A percentile compares a stretch with the other conserved stretches of the same genome.
These are phyloP conservation scores for Plicaturopsis crispa DNA, from an alignment of 768 basidiomycete species.

Conservation along the genomic window DNA sequence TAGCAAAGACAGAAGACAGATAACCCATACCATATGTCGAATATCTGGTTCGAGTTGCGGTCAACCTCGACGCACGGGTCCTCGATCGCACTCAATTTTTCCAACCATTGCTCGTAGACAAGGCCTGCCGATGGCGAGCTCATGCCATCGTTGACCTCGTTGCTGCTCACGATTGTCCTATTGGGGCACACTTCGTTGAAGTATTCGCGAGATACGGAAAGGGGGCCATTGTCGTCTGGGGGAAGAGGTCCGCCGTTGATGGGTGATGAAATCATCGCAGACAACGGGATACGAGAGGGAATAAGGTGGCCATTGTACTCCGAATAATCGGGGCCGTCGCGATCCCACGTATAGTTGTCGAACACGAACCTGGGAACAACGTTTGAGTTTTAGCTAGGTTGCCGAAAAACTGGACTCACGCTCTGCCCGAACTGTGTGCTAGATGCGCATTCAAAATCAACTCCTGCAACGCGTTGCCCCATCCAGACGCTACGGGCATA, in stretches of 20 bases:
- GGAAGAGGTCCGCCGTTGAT: conserved; percentile 32
- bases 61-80: conserved; percentile 44
- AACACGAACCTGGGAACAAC: conserved; percentile 39
- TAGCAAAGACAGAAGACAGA: background rate
- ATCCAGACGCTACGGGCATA: conserved; percentile 36
- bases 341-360: conserved; percentile 51
- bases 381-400: background rate
- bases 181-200: conserved; percentile 43
- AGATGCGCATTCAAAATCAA: conserved; percentile 44
- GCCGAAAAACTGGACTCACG: conserved; percentile 31
- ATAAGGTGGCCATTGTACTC: conserved; percentile 42
- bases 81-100: conserved; percentile 31
- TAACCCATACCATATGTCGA: conserved; percentile 44
- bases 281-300: conserved; percentile 47
- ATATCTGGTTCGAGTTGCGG: conserved; percentile 29
- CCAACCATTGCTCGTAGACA: conserved; percentile 39
- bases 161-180: conserved; percentile 18
- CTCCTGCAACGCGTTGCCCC: conserved; percentile 59
- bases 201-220: conserved; percentile 36
- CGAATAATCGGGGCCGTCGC: conserved; percentile 30
- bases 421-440: conserved; percentile 35
- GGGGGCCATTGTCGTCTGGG: conserved; percentile 26
- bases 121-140: conserved; percentile 21
- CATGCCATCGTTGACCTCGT: conserved; percentile 14
- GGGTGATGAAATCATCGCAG: conserved; percentile 41